Evolutionary conservation across 768 basidiomycete genomes (phyloP), one percentile per base, ranked within the genome.

Genomic region (Mycena maculata): DNA sequence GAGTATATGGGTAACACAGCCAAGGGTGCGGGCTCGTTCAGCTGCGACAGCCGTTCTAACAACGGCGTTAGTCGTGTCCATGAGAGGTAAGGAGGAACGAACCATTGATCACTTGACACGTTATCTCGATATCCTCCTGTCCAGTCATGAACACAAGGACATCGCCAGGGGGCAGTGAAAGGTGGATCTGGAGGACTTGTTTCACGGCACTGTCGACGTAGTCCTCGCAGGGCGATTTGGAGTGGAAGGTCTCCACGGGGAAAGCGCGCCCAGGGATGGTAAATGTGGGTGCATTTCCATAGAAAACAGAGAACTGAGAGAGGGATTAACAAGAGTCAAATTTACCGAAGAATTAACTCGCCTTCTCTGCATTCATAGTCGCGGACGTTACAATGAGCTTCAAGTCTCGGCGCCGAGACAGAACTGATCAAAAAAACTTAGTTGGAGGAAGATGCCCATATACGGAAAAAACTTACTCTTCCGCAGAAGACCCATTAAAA

Each of bases 331-430:
- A 3, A 55, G 20, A n/a, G 10, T 15, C 28, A n/a, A 47, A 36
- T 7, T 30, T 41, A 20, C 30, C 12, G 60, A 39, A 63, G 25
- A 31, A 42, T 53, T 31, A 30, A 20, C 81, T 56, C 70, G 93
- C 96, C 90, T 99, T 99, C 53, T 98, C 96, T 1, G 98, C 94
- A 76, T 99, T 99, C 98, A 99, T 99, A 4, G 98, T 99, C 3
- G 98, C 98, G 10, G 98, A 99, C 1, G 98, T 99, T 41, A 99
- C 96, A 70, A 99, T 95, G 45, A 99, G 88, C 78, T 95, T 99
- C 45, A 99, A 82, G 76, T 99, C 98, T 61, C 96, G 84, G 65
- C 98, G 84, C 4, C 98, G 88, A 2, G 96, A 95, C 25, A 99
- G 81, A 72, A 96, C 90, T 93, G 65, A 9, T 36, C 28, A 50